Evolutionary conservation across 345 rosid genomes (phyloP).

Genomic region (Salix caprea): DNA sequence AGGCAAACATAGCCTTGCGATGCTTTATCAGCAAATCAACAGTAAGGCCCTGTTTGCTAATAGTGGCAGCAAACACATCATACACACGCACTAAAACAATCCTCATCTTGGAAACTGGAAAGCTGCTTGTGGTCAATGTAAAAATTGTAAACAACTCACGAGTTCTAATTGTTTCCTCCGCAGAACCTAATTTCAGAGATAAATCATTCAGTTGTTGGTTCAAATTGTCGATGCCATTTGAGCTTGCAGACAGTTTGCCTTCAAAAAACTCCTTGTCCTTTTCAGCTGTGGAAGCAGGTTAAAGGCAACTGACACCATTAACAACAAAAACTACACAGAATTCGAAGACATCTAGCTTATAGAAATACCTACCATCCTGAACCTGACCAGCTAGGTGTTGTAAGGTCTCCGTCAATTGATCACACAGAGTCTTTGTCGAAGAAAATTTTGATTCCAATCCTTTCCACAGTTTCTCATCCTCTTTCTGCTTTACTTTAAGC

Average conservation of each 20-base stretch:
- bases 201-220: conserved; percentile 41
- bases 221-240: conserved; percentile 40
- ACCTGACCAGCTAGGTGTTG: conserved; percentile 72
- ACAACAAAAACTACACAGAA: background rate
- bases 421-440: conserved; percentile 72
- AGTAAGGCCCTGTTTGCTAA: background rate
- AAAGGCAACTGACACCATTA: conserved; percentile 13
- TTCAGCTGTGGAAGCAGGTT: conserved; percentile 55
- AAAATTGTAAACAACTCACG: conserved; percentile 40
- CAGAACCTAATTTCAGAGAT: conserved; percentile 42
- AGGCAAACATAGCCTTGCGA: background rate
- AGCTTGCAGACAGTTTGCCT: conserved; percentile 38
- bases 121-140: background rate
- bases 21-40: background rate
- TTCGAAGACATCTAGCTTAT: background rate
- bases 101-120: background rate
- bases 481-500: conserved; percentile 81
- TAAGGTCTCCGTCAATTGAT: conserved; percentile 81
- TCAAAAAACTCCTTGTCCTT: conserved; percentile 48
- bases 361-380: conserved; percentile 57
- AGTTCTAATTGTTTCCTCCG: conserved; percentile 45
- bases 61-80: background rate
- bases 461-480: conserved; percentile 90
- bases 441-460: conserved; percentile 83
- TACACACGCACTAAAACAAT: conserved; percentile 2